Evolutionary conservation across 805 yeast species (phyloP).

Genomic region (Candida silvicultrix): DNA sequence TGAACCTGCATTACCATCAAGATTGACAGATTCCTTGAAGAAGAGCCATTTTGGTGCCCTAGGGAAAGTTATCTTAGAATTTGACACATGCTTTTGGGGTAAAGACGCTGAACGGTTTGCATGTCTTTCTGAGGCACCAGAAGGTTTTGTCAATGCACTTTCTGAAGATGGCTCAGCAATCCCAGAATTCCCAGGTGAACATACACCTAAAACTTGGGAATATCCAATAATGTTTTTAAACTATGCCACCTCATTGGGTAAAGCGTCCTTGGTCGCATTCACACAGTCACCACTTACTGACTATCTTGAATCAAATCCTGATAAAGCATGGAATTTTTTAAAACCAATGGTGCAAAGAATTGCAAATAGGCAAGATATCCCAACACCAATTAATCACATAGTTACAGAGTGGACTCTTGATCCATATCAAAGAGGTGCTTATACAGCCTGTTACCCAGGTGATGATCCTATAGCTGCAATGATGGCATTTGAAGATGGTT

Average conservation of each 20-base stretch:
- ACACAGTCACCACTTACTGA: slow-evolving; percentile 72
- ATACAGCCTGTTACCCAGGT: slow-evolving; percentile 61
- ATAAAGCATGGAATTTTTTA: slow-evolving; percentile 49
- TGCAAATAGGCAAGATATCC: slow-evolving; percentile 19
- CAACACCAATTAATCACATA: slow-evolving; percentile 35
- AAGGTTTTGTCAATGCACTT: slow-evolving; percentile 10
- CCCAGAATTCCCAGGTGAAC: neutral
- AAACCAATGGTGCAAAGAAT: slow-evolving; percentile 32
- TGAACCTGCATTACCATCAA: slow-evolving; percentile 46
- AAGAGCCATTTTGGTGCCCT: slow-evolving; percentile 57
- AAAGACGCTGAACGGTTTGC: slow-evolving; percentile 43
- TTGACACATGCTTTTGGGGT: slow-evolving; percentile 57
- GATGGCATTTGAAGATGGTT: slow-evolving; percentile 54
- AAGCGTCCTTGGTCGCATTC: slow-evolving; percentile 55
- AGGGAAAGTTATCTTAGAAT: slow-evolving; percentile 71
- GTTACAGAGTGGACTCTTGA: slow-evolving; percentile 76
- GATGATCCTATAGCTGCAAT: slow-evolving; percentile 65
- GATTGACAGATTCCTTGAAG: slow-evolving; percentile 35
- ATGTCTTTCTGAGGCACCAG: slow-evolving; percentile 34
- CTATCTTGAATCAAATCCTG: slow-evolving; percentile 43
- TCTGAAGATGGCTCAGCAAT: slow-evolving; percentile 1
- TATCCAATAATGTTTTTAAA: slow-evolving; percentile 62
- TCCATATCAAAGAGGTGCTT: slow-evolving; percentile 76
- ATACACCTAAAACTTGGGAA: slow-evolving; percentile 39
- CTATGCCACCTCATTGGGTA: slow-evolving; percentile 38